Conservation (phyloP, 208 protist genomes). For the Leishmania gerbilli region DNA sequence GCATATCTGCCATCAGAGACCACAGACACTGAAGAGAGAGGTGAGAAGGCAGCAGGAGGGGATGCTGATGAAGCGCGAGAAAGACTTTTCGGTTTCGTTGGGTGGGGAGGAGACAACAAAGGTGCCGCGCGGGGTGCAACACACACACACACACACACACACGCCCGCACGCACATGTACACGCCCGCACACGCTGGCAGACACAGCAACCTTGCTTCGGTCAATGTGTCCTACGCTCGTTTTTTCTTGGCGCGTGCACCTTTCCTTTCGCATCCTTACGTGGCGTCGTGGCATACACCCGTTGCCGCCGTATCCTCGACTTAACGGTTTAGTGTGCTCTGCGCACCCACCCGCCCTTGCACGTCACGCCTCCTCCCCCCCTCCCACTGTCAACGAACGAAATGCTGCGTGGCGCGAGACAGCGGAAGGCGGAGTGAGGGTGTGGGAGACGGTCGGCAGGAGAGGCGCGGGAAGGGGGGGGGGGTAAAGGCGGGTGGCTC, state of each 20-base stretch:
- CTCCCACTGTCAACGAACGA: neutral
- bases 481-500: neutral
- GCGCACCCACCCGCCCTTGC: neutral
- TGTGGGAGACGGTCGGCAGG: neutral
- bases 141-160: neutral
- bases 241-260: no score
- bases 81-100: no score
- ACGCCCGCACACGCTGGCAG: neutral
- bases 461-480: no score
- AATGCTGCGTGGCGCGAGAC: neutral
- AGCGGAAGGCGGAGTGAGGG: neutral
- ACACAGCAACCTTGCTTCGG: neutral
- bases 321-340: no score
- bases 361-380: neutral
- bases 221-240: no score
- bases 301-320: no score
- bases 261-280: no score
- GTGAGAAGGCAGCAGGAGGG: neutral
- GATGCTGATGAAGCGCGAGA: neutral
- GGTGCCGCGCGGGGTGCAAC: no score
- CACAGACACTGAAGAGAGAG: no score
- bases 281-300: no score
- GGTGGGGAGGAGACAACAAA: neutral
- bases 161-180: neutral
- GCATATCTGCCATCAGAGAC: no score